Conservation (phyloP, 148 eudicot species). For the Polygonum maritimum region DNA sequence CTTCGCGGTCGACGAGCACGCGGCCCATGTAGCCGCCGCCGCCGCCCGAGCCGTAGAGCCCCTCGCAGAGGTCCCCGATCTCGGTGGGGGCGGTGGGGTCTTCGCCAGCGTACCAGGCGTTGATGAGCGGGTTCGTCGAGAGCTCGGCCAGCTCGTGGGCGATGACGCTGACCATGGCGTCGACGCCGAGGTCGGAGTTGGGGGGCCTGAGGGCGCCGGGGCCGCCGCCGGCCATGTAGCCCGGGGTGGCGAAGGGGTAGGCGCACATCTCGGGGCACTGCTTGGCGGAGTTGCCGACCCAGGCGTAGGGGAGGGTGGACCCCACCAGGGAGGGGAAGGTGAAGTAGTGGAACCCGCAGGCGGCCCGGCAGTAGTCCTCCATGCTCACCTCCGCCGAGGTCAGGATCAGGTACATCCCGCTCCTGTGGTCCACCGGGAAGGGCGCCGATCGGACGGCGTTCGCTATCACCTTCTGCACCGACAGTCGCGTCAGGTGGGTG, state of each 20-base stretch:
- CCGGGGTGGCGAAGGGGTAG: slow-evolving; percentile 82
- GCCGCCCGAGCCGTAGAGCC: slow-evolving; percentile 85
- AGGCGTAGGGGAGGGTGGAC: slow-evolving; percentile 86
- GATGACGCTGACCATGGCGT: slow-evolving; percentile 90
- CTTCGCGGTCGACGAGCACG: slow-evolving; percentile 58
- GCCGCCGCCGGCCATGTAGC: slow-evolving; percentile 66
- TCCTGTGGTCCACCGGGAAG: slow-evolving; percentile 61
- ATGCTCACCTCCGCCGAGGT: slow-evolving; percentile 62
- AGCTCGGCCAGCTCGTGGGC: slow-evolving; percentile 88
- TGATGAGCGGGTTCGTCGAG: slow-evolving; percentile 69
- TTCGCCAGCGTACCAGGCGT: slow-evolving; percentile 96
- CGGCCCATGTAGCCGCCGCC: slow-evolving; percentile 95
- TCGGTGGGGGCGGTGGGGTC: slow-evolving; percentile 98
- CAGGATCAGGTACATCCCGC: slow-evolving; percentile 69
- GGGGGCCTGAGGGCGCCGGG: slow-evolving; percentile 50
- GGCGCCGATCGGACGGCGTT: slow-evolving; percentile 51
- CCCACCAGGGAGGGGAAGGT: slow-evolving; percentile 86
- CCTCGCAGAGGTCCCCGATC: slow-evolving; percentile 89
- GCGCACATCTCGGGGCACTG: slow-evolving; percentile 96
- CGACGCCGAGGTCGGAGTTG: slow-evolving; percentile 61
- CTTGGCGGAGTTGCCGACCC: slow-evolving; percentile 80
- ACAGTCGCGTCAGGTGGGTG: slow-evolving; percentile 48
- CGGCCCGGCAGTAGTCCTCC: slow-evolving; percentile 90
- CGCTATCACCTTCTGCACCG: slow-evolving; percentile 70
- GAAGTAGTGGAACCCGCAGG: slow-evolving; percentile 97